Conservation (phyloP, 768 basidiomycete genomes). For the Sistotremastrum niveocremeum region DNA sequence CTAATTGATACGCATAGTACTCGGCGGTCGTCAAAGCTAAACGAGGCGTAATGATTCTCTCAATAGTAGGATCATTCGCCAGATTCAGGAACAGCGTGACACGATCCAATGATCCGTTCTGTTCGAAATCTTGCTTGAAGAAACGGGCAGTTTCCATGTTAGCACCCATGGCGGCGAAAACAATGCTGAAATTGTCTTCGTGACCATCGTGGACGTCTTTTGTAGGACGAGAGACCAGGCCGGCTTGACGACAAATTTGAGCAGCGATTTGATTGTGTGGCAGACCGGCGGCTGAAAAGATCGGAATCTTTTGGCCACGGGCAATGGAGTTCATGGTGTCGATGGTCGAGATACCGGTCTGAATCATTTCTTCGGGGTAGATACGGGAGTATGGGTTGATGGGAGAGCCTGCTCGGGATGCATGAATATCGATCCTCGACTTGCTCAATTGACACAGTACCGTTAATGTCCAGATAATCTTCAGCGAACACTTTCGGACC, state of each 20-base stretch:
- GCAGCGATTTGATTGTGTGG: constrained; percentile 99
- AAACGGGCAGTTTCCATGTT: constrained; percentile 99
- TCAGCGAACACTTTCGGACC: constrained; percentile 99
- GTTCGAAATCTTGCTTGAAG: constrained; percentile 99
- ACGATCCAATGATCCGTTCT: constrained; percentile 93
- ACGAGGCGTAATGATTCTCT: constrained; percentile 98
- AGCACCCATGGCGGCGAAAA: constrained; percentile 99
- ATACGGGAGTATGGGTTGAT: constrained; percentile 98
- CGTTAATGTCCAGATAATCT: constrained; percentile 98
- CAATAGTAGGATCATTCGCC: constrained; percentile 98
- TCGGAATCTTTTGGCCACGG: constrained; percentile 99
- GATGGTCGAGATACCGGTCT: constrained; percentile 98
- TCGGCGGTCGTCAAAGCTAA: constrained; percentile 96
- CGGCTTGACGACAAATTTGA: constrained; percentile 99
- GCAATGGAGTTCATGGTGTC: constrained; percentile 98
- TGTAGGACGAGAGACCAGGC: constrained; percentile 89
- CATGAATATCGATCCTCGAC: background rate
- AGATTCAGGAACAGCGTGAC: constrained; percentile 97
- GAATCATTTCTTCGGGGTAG: constrained; percentile 99
- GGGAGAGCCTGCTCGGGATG: constrained; percentile 58
- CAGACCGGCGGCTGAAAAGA: constrained; percentile 97
- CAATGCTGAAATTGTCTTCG: constrained; percentile 99
- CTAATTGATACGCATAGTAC: constrained; percentile 98
- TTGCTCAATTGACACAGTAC: constrained; percentile 28
- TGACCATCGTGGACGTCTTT: constrained; percentile 98